Conservation (phyloP, 768 basidiomycete species). For the Zangia roseola region DNA sequence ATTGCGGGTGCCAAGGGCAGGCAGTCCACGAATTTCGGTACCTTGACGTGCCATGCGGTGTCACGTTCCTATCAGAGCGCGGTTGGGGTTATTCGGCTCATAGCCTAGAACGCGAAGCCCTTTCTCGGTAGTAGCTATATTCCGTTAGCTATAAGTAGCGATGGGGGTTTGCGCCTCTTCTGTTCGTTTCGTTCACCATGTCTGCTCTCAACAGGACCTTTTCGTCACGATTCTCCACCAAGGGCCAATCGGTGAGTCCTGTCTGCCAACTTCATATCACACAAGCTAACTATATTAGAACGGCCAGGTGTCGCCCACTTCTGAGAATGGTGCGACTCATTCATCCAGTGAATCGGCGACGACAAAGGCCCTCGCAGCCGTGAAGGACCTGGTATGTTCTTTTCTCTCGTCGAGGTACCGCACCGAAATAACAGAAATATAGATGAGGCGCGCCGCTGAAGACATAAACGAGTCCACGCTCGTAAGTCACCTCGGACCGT, state of each 20-base stretch:
- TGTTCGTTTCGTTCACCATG: conserved; percentile 19
- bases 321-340: conserved; percentile 5
- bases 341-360: conserved; percentile 16
- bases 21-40: no score
- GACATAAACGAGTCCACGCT: conserved; percentile 29
- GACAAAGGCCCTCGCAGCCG: conserved; percentile 23
- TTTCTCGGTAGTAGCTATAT: conserved; percentile 14
- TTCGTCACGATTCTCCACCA: conserved; percentile 31
- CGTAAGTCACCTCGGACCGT: conserved; percentile 8
- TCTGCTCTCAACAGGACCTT: conserved; percentile 29
- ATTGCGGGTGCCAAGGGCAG: no score
- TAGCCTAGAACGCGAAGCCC: conserved; percentile 11
- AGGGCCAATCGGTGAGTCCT: conserved; percentile 24
- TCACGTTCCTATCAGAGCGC: conserved; percentile 4
- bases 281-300: neutral
- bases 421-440: neutral
- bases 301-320: conserved; percentile 12
- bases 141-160: conserved; percentile 28
- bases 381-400: conserved; percentile 31
- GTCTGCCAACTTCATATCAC: neutral
- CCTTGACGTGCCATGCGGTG: no score
- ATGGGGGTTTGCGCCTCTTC: neutral
- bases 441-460: conserved; percentile 32
- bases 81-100: conserved; percentile 22
- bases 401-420: neutral